Evolutionary conservation across 2,329 filamentous ascomycete species (phyloP).

Genomic region (Pseudonectria foliicola): DNA sequence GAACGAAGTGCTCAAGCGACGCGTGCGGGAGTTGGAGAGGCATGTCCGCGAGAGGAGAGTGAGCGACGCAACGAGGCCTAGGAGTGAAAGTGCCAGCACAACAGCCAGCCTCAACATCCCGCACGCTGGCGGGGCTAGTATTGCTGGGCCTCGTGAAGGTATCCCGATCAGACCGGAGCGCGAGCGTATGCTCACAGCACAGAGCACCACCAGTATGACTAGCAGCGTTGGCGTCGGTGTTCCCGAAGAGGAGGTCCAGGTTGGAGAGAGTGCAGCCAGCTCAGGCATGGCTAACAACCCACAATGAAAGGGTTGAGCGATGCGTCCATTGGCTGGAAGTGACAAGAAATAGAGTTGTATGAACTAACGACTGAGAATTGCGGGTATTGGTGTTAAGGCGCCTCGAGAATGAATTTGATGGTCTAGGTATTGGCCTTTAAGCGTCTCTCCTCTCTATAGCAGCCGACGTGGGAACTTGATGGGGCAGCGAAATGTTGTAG

Average conservation of each 20-base stretch:
- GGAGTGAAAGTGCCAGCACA: constrained; percentile 49
- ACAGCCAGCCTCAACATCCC: constrained; percentile 40
- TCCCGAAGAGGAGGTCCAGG: constrained; percentile 51
- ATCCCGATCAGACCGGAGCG: constrained; percentile 20
- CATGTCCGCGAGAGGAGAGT: constrained; percentile 41
- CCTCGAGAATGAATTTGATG: too few species aligned
- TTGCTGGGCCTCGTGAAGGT: constrained; percentile 39
- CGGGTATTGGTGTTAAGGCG: too few species aligned
- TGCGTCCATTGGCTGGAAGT: too few species aligned
- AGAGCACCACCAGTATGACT: constrained; percentile 39
- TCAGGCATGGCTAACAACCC: constrained; percentile 20
- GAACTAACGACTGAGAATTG: too few species aligned
- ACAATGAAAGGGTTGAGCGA: constrained; percentile 1
- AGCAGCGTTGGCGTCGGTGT: constrained; percentile 46
- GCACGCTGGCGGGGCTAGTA: constrained; percentile 31
- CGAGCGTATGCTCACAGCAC: constrained; percentile 35
- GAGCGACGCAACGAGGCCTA: constrained; percentile 38
- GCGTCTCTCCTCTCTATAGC: too few species aligned
- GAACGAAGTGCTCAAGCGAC: constrained; percentile 54
- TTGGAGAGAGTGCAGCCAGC: constrained; percentile 56
- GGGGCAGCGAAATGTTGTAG: too few species aligned
- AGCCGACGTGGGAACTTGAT: too few species aligned
- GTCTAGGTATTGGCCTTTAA: too few species aligned
- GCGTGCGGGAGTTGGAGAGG: constrained; percentile 56
- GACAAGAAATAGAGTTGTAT: too few species aligned